A percentile compares a stretch with the other conserved stretches of the same genome.
phyloP scores from a whole-genome alignment of 345 rosid species.

The Ricinus communis region DNA sequence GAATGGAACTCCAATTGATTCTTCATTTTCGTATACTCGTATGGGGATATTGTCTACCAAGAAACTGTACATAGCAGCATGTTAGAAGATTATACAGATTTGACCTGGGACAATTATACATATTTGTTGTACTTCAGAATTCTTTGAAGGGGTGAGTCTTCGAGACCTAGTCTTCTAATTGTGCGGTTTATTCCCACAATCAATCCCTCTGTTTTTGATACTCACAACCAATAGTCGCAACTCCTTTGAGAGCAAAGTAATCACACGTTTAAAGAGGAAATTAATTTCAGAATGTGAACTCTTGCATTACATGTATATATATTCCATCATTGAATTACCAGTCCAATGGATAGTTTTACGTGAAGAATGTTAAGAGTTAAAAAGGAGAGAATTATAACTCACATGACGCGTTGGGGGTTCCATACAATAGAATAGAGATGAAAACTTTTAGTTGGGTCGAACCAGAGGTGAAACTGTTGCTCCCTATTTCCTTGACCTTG shows the following conservation, averaged over 20 bases:
- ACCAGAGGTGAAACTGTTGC: constrained; percentile 31
- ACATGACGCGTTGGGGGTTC: constrained; percentile 25
- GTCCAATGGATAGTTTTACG: background rate
- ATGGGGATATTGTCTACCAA: constrained; percentile 23
- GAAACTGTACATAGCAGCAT: constrained; percentile 12
- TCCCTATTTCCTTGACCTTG: constrained; percentile 21
- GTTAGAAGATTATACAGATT: background rate
- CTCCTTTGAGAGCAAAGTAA: too few species aligned
- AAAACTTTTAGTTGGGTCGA: constrained; percentile 23
- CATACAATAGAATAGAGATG: constrained; percentile 25
- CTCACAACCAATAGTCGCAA: too few species aligned
- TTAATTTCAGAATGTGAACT: too few species aligned
- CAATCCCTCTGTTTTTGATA: too few species aligned
- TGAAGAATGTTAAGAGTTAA: too few species aligned
- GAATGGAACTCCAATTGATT: constrained; percentile 21
- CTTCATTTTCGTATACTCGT: constrained; percentile 22
- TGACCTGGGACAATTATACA: too few species aligned
- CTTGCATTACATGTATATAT: too few species aligned
- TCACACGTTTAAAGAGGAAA: too few species aligned
- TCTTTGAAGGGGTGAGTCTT: too few species aligned
- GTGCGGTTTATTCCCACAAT: too few species aligned
- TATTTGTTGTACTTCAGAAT: too few species aligned
- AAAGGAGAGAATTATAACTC: background rate
- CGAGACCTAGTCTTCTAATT: too few species aligned
- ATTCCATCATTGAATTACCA: background rate